Evolutionary conservation across 805 yeast species (phyloP), one percentile per base, ranked within the genome.

Genomic region (Scheffersomyces spartinae): DNA sequence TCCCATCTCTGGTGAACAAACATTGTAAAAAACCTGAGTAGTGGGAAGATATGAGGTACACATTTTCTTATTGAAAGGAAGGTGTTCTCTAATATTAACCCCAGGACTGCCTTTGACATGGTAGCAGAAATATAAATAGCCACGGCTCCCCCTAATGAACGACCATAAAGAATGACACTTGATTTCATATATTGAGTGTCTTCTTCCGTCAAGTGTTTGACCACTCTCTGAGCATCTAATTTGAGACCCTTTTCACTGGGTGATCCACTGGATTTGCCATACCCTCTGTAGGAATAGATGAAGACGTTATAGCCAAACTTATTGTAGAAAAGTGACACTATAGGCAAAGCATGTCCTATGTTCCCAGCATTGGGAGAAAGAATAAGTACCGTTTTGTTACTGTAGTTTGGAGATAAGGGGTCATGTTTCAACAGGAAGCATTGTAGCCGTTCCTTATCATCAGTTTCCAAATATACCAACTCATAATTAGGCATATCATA

Each of bases 321-420:
- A 25, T 61, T 52, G 49, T 71, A 81, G 34, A 86, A 73, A 7
- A 77, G 48, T 24, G 74, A 62, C 3, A 81, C 94, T 6, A 84
- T 69, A 2, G 95, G 95, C 24, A 88, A 55, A 15, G 80, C 75
- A 44, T 83, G 84, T 10, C 97, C 97, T 35, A 88, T 88, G 47
- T 91, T 88, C 4, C 97, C 97, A 2, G 96, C 96, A 51, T 88
- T 88, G 4, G 97, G 97, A 25, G 85, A 74, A 26, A 86, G 61
- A 12, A 91, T 65, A 14, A 91, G 42, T 7, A 88, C 66, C 1
- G 96, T 82, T 36, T 77, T 80, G 34, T 68, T 61, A 17, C 64
- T 49, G 30, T 73, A 68, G 12, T 30, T 35, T 3, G 56, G 39
- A 4, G 42, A 31, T 8, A 39, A 36, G 4, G 45, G 38, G 31